Evolutionary conservation across 345 rosid genomes (phyloP).

Genomic region (Pistacia integerrima): DNA sequence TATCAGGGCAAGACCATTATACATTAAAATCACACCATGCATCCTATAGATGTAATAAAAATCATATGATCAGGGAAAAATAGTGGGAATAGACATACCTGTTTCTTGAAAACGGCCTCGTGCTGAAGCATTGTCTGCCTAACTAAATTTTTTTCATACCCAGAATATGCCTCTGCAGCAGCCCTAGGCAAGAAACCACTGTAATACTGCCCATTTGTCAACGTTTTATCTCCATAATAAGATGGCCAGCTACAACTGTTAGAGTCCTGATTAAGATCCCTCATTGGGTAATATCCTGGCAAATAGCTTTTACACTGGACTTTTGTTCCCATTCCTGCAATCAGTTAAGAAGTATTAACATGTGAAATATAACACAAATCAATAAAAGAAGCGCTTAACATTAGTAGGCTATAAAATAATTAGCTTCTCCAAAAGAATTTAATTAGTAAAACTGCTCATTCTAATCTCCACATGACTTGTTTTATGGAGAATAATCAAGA

Average conservation of each 20-base stretch:
- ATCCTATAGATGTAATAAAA: not conserved
- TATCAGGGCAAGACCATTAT: slow-evolving; percentile 16
- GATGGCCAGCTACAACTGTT: slow-evolving; percentile 64
- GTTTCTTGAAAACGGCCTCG: slow-evolving; percentile 76
- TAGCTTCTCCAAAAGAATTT: not conserved
- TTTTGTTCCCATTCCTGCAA: slow-evolving; percentile 76
- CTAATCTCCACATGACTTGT: not conserved
- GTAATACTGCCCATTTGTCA: slow-evolving; percentile 51
- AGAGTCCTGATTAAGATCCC: slow-evolving; percentile 71
- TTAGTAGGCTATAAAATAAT: not conserved
- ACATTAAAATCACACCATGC: not conserved
- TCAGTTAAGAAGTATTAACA: slow-evolving; percentile 18
- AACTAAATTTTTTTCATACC: slow-evolving; percentile 56
- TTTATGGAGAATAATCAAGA: not conserved
- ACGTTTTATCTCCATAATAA: slow-evolving; percentile 46
- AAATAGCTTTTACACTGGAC: slow-evolving; percentile 73
- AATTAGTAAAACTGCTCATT: not conserved
- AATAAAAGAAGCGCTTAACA: slow-evolving; percentile 3
- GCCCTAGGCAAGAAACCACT: slow-evolving; percentile 49
- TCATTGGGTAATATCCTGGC: slow-evolving; percentile 61
- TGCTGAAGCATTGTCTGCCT: slow-evolving; percentile 85
- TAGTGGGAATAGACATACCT: slow-evolving; percentile 46
- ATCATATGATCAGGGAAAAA: slow-evolving; percentile 4
- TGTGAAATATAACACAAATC: slow-evolving; percentile 7
- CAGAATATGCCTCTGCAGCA: slow-evolving; percentile 45